Evolutionary conservation across 805 yeast genomes (phyloP), one percentile per base, ranked within the genome.

Genomic region (Torulaspora quercuum): DNA sequence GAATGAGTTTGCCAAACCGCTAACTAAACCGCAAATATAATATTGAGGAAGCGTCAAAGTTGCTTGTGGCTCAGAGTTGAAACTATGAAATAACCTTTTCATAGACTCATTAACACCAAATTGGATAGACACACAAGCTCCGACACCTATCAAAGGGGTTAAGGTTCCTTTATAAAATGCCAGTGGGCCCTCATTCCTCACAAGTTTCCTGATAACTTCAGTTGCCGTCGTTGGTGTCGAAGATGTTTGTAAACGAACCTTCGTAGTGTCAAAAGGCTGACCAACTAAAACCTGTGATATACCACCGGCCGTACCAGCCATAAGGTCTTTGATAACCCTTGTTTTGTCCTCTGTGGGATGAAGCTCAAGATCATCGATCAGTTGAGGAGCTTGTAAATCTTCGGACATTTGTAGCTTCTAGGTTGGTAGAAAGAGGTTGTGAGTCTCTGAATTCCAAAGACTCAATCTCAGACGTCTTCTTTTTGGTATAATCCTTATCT

Each of bases 61-160:
- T 4, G 50, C 47, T 7, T 38, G 21, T 6, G 31, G 18, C 3
- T 48, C 37, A 5, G 58, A 57, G 25, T 69, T 64, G 8, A 53
- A 57, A 47, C 73, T 73, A 10, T 54, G 55, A 33, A 83, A 88
- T 42, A 71, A 66, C 53, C 97, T 72, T 65, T 92, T 92, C 95
- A 90, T 87, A 54, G 73, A 82, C 61, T 92, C 97, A 55, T 89
- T 89, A 23, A 87, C 95, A 29, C 95, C 92, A 57, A 92, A 92
- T 63, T 92, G 98, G 25, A 90, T 84, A 6, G 95, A 85, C 8
- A 92, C 97, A 70, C 97, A 89, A 0, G 95, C 95, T 34, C 98
- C 98, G n/a, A 90, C 86, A 8, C 98, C 98, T 22, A 90, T 61
- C 50, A 92, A 69, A 13, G 98, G 98, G 1, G 97, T 89, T 50